phyloP scores from a whole-genome alignment of 73 alveolate species.

The Tetrahymena borealis region DNA sequence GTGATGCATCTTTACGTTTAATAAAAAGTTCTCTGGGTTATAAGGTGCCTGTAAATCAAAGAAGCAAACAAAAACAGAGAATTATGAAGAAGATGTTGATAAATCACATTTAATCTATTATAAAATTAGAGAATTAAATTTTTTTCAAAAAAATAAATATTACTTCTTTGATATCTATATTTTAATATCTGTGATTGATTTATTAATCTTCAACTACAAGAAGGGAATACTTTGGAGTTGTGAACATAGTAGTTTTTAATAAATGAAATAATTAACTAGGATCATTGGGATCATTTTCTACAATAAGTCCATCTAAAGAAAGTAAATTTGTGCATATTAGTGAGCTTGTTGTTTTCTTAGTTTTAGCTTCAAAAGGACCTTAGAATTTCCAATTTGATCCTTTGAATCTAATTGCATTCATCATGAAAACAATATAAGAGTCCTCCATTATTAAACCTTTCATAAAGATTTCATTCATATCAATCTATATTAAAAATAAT shows the following conservation, averaged over 20 bases:
- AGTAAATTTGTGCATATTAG: not conserved
- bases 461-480: not conserved
- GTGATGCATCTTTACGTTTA: not conserved
- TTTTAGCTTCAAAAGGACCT: not conserved
- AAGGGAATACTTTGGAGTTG: not conserved
- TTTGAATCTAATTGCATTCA: not conserved
- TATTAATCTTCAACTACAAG: not conserved
- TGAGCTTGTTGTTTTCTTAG: not conserved
- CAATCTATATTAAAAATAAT: not conserved
- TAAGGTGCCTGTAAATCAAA: not conserved
- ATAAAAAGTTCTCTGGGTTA: not conserved
- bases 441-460: not conserved
- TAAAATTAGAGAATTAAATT: not conserved
- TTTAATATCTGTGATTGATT: not conserved
- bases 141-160: not conserved
- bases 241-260: not conserved
- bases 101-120: not conserved
- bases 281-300: not conserved
- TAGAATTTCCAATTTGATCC: not conserved
- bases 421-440: not conserved
- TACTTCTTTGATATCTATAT: not conserved
- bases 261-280: not conserved
- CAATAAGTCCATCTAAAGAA: not conserved
- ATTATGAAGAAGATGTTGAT: not conserved
- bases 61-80: not conserved